phyloP scores from a whole-genome alignment of 2,329 filamentous ascomycete species.

The Cadophora malorum region DNA sequence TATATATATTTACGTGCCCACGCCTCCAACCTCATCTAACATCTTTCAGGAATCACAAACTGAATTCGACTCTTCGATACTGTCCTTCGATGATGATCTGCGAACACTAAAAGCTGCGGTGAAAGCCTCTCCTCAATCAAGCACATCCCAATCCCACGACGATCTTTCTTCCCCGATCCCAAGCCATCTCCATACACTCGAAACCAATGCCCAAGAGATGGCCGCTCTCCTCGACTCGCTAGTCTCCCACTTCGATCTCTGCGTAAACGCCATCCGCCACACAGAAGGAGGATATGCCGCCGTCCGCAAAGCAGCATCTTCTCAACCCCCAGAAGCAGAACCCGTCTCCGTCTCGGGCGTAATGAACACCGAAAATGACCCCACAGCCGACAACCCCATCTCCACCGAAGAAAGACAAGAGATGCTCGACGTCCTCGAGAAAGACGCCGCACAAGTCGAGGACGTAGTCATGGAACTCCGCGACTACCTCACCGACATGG shows the following conservation, averaged over 20 bases:
- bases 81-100: slow-evolving; percentile 77
- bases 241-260: slow-evolving; percentile 89
- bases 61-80: slow-evolving; percentile 72
- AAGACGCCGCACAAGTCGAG: slow-evolving; percentile 72
- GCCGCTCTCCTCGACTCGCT: slow-evolving; percentile 81
- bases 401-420: slow-evolving; percentile 78
- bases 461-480: slow-evolving; percentile 74
- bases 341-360: slow-evolving; percentile 70
- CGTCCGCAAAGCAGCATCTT: slow-evolving; percentile 71
- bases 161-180: slow-evolving; percentile 49
- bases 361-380: slow-evolving; percentile 61
- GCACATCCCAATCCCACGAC: slow-evolving; percentile 38
- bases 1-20: slow-evolving; percentile 47
- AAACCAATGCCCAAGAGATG: slow-evolving; percentile 76
- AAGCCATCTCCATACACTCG: slow-evolving; percentile 51
- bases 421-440: slow-evolving; percentile 80
- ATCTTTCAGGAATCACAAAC: slow-evolving; percentile 63
- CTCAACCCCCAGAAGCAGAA: slow-evolving; percentile 54
- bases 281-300: slow-evolving; percentile 82
- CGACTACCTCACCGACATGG: slow-evolving; percentile 78
- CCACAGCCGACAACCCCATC: slow-evolving; percentile 66
- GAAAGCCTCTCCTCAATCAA: slow-evolving; percentile 43
- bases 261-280: slow-evolving; percentile 87
- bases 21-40: slow-evolving; percentile 22
- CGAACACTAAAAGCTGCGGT: slow-evolving; percentile 61